Evolutionary conservation across 2,329 filamentous ascomycete genomes (phyloP), one percentile per base, ranked within the genome.

Genomic region (Penicillium sp.): DNA sequence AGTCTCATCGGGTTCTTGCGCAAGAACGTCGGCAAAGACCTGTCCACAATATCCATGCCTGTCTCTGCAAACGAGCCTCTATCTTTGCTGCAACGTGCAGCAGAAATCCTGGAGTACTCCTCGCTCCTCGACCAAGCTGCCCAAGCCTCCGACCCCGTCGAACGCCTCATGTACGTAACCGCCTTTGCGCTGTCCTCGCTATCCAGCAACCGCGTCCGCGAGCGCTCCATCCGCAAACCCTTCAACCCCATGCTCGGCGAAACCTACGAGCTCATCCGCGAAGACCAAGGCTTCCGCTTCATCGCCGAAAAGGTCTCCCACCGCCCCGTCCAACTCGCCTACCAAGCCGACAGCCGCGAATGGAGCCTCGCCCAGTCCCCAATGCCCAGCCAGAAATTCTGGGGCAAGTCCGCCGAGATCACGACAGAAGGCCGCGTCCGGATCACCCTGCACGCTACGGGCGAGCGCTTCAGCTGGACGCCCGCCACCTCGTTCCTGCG

Each of bases 201-300:
- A 66, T 95, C 92, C 59, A 89, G 86, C 69, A 85, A 85, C 47
- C 87, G 95, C 33, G 88, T 92, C 62, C 96, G 92, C 71, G 95
- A 99, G 75, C 90, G 95, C 41, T 89, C 93, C 3, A 91, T 96
- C 60, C 90, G 95, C 65, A 99, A 99, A 73, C 95, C 95, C 0
- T 99, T 98, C 78, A 99, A 97, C 69, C 95, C 95, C 3, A 89
- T 99, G 80, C 86, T 99, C 0, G 95, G 95, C 50, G 95, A 99
- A 78, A 99, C 95, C 0, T 99, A 87, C 74, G 95, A 99, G 76
- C 85, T 99, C 37, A 85, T 99, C 35, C 88, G 94, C 44, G 89
- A 93, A 64, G 92, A 96, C 65, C 86, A 88, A 56, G 92, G 92
- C 1, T 96, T 96, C 78, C 87, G 95, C 43, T 88, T 98, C 65